phyloP scores from a whole-genome alignment of 306 rosid genomes.

The Cicer cuneatum region DNA sequence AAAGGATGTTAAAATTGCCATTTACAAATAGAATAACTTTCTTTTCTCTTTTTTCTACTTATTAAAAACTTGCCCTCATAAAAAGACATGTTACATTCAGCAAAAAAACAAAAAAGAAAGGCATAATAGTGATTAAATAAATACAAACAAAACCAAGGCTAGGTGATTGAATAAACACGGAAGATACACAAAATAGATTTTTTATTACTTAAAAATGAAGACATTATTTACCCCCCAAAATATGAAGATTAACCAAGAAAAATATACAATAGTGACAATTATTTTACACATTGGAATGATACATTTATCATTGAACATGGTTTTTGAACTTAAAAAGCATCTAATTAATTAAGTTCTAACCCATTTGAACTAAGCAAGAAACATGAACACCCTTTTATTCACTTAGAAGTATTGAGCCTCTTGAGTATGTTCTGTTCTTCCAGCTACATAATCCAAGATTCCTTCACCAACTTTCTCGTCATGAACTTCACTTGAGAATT shows the following conservation, averaged over 20 bases:
- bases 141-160: no score
- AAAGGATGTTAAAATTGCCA: not conserved
- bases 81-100: not conserved
- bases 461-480: conserved; percentile 71
- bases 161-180: no score
- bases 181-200: no score
- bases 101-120: no score
- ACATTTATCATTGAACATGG: conserved; percentile 40
- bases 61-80: not conserved
- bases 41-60: not conserved
- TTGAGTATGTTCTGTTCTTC: conserved; percentile 45
- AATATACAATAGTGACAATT: not conserved
- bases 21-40: not conserved
- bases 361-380: conserved; percentile 36
- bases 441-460: conserved; percentile 75
- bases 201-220: not conserved
- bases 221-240: not conserved
- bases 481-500: conserved; percentile 55
- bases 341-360: conserved; percentile 19
- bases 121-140: no score
- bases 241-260: not conserved
- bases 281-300: conserved; percentile 31
- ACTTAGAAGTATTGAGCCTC: conserved; percentile 38
- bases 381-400: conserved; percentile 38
- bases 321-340: conserved; percentile 23